Evolutionary conservation across 2,329 filamentous ascomycete genomes (phyloP).

Genomic region (Cordyceps cateniannulata): DNA sequence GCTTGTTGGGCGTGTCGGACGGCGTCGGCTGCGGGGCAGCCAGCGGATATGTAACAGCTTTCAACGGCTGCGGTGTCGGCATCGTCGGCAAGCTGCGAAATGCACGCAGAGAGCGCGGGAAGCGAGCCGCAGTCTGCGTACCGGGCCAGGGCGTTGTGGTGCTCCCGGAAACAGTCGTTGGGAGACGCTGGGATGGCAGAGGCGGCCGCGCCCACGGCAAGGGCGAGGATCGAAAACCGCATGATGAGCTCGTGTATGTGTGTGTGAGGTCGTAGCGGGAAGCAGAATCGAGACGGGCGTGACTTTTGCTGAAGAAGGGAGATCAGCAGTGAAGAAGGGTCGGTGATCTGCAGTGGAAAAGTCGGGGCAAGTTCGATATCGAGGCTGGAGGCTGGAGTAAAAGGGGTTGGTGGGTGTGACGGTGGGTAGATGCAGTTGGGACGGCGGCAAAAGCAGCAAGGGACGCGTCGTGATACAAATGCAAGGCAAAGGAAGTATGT

Average conservation of each 20-base stretch:
- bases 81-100: constrained; percentile 27
- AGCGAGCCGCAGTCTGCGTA: constrained; percentile 38
- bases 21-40: constrained; percentile 28
- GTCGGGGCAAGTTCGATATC: constrained; percentile 10
- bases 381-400: neutral
- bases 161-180: constrained; percentile 33
- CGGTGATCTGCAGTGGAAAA: constrained; percentile 7
- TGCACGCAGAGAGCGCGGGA: constrained; percentile 36
- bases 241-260: constrained; percentile 16
- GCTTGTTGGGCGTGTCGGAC: constrained; percentile 23
- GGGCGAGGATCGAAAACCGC: constrained; percentile 27
- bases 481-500: neutral
- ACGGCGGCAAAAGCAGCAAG: neutral
- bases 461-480: neutral
- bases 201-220: constrained; percentile 27
- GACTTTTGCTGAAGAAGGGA: neutral
- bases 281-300: neutral
- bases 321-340: neutral
- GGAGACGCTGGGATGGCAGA: constrained; percentile 22
- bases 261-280: neutral
- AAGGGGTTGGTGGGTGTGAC: neutral
- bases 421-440: neutral
- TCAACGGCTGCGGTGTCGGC: constrained; percentile 29
- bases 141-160: constrained; percentile 32
- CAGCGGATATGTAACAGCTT: constrained; percentile 29